phyloP scores from a whole-genome alignment of 208 protist genomes.

The Acanthamoeba triangularis region DNA sequence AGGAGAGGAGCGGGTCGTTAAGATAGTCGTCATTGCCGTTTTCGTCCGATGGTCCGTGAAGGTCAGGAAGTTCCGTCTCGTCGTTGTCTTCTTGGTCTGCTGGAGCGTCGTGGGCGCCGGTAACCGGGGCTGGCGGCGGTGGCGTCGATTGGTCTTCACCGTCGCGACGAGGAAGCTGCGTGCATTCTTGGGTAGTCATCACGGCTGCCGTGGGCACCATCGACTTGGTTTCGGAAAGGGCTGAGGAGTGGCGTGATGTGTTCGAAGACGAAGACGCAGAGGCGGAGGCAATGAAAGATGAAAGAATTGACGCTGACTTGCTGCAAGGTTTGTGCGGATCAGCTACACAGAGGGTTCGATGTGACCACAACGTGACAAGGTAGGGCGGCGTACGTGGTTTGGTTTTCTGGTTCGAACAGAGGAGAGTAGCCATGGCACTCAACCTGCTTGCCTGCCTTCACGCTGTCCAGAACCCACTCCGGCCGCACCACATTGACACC shows the following conservation, averaged over 20 bases:
- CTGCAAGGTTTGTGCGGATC: background rate
- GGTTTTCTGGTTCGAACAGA: background rate
- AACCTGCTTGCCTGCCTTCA: slow-evolving; percentile 24
- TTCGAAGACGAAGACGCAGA: background rate
- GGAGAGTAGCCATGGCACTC: slow-evolving; percentile 46
- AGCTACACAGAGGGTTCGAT: background rate
- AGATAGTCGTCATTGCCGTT: background rate
- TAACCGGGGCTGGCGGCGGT: background rate
- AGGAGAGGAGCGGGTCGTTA: background rate
- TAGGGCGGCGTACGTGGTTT: background rate
- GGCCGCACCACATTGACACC: slow-evolving; percentile 55
- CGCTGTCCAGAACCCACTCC: slow-evolving; percentile 58
- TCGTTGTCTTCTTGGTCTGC: background rate
- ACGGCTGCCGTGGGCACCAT: background rate
- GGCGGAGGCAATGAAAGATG: background rate
- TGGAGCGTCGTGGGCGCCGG: background rate
- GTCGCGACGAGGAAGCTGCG: background rate
- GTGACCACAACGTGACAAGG: background rate
- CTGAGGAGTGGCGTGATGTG: background rate
- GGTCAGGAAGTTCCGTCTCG: background rate
- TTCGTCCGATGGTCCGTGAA: background rate
- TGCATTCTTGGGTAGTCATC: background rate
- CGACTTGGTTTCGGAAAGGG: background rate
- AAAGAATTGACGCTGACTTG: slow-evolving; percentile 36
- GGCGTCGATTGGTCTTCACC: background rate